Percentiles rank a stretch among this genome's conserved stretches.
Conservation (phyloP, 305 asterid genomes). For the Solanum chacoense region DNA sequence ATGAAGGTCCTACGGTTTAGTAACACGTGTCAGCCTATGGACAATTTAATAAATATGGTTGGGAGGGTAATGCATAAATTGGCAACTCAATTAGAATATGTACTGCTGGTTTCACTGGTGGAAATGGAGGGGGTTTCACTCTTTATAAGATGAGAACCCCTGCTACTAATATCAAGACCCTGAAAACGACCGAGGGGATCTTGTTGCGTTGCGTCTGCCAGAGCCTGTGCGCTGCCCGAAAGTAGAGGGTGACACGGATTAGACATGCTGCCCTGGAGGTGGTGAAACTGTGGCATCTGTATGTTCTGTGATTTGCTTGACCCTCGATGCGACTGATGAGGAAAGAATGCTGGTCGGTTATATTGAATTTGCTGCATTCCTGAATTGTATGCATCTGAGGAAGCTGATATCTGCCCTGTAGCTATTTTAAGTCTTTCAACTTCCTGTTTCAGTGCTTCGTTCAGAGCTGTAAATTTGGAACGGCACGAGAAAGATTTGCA, state of each 20-base stretch:
- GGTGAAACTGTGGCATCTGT: constrained; percentile 49
- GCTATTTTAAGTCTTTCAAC: constrained; percentile 82
- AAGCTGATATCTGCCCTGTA: constrained; percentile 58
- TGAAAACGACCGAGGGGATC: constrained; percentile 76
- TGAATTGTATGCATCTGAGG: constrained; percentile 43
- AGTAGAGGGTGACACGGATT: constrained; percentile 24
- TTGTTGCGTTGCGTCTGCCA: constrained; percentile 39
- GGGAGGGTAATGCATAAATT: constrained; percentile 8
- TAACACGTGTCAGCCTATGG: constrained; percentile 55
- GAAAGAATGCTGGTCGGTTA: constrained; percentile 42
- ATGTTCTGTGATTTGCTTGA: constrained; percentile 31
- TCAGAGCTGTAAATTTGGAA: constrained; percentile 48
- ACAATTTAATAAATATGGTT: constrained; percentile 41
- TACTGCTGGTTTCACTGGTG: constrained; percentile 74
- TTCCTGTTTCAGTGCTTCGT: constrained; percentile 87
- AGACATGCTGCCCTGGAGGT: constrained; percentile 23
- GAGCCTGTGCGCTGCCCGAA: constrained; percentile 22
- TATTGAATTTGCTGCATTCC: constrained; percentile 65
- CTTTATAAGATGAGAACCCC: constrained; percentile 47
- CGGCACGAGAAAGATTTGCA: background rate
- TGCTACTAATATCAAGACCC: constrained; percentile 68
- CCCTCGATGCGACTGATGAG: constrained; percentile 37
- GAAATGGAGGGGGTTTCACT: constrained; percentile 73
- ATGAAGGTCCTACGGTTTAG: constrained; percentile 28
- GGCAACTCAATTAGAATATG: constrained; percentile 43